Evolutionary conservation across 345 rosid genomes (phyloP), one percentile per base, ranked within the genome.

Genomic region (Sonneratia caseolaris): DNA sequence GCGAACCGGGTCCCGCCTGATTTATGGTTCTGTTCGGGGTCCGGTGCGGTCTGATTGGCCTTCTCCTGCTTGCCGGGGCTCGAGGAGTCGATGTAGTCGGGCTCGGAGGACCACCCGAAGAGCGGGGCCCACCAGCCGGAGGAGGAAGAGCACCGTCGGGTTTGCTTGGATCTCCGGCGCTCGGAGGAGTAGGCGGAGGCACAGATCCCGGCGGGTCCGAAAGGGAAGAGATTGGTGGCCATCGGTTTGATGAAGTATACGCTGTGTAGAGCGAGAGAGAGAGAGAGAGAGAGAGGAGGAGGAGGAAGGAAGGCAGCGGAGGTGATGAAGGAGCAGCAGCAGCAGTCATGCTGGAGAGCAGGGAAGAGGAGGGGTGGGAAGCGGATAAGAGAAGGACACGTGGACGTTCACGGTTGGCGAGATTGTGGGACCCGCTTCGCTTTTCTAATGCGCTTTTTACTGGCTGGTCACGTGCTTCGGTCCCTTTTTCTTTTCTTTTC

Each of bases 41-140:
- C 70, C 21, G 70, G 22, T 51, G 74, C 43, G 69, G 48, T 0
- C 32, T 4, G 5, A 57, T 72, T 35, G 72, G 12, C 12, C 71
- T 75, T 38, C 27, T 71, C 68, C 2, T 75, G 55, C 14, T 37
- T 68, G 1, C 11, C 75, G 22, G 37, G 59, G 40, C 71, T 47
- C 57, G 55, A 38, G 5, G 68, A 11, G 72, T 57, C 73, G 11
- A 90, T 72, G 87, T 90, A 88, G 72, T 85, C 92, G 19, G 96
- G 87, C 66, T 81, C 88, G 42, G 91, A 78, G 2, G 91, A 75
- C 84, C 80, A 84, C 0, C 89, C 96, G 78, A 88, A 88, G 48
- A 90, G 75, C 11, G 92, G 91, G 76, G 82, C 68, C 96, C 91
- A 88, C 92, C 92, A 88, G 64, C 71, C 47, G 36, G 84, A 70